Evolutionary conservation across 1,139 yeast genomes (phyloP).

Genomic region (Lodderomyces theae): DNA sequence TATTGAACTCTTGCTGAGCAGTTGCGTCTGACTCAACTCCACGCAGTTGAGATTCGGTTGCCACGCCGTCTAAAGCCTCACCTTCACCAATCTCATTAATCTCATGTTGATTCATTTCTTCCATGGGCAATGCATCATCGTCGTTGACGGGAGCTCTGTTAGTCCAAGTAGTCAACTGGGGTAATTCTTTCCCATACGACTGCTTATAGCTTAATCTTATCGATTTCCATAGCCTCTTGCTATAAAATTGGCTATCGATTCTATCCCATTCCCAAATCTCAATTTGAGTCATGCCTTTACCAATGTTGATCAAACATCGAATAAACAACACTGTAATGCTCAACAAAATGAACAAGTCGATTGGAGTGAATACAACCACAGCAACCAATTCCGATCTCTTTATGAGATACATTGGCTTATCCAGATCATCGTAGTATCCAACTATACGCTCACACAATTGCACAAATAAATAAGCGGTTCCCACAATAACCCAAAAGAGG

Average conservation of each 20-base stretch:
- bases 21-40: not conserved
- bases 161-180: slow-evolving; percentile 49
- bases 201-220: slow-evolving; percentile 45
- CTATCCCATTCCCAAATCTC: slow-evolving; percentile 93
- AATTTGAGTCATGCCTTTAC: slow-evolving; percentile 83
- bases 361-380: slow-evolving; percentile 54
- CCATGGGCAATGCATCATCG: slow-evolving; percentile 14
- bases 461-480: slow-evolving; percentile 50
- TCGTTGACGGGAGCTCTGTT: slow-evolving; percentile 16
- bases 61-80: slow-evolving; percentile 9
- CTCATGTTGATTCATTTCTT: slow-evolving; percentile 11
- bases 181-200: slow-evolving; percentile 45
- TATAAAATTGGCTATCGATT: slow-evolving; percentile 59
- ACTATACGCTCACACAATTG: slow-evolving; percentile 42
- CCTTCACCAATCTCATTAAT: not conserved
- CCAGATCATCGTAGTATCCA: slow-evolving; percentile 50
- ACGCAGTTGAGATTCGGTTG: slow-evolving; percentile 5
- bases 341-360: slow-evolving; percentile 56
- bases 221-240: slow-evolving; percentile 51
- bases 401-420: slow-evolving; percentile 60
- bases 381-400: slow-evolving; percentile 53
- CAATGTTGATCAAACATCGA: slow-evolving; percentile 56
- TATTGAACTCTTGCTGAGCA: slow-evolving; percentile 3
- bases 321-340: slow-evolving; percentile 57
- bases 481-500: slow-evolving; percentile 60